phyloP scores from a whole-genome alignment of 2,329 filamentous ascomycete species.

The Penicillium freii region DNA sequence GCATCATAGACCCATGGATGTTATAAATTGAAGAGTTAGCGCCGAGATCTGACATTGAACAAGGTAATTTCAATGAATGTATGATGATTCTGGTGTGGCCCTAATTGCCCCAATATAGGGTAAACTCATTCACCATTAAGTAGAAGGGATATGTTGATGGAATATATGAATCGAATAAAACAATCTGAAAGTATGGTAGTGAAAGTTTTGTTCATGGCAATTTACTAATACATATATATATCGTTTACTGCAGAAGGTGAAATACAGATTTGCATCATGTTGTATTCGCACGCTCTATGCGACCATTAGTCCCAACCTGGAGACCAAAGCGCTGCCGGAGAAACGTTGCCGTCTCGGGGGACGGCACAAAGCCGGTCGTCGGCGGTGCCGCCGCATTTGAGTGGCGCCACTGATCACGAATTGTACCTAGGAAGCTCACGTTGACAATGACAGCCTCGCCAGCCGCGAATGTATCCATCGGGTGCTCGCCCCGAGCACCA shows the following conservation, averaged over 20 bases:
- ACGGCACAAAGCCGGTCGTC: conserved; percentile 28
- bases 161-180: background rate
- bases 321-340: conserved; percentile 40
- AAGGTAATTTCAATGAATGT: background rate
- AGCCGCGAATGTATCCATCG: conserved; percentile 39
- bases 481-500: conserved; percentile 30
- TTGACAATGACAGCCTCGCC: conserved; percentile 41
- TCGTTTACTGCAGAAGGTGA: background rate
- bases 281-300: conserved; percentile 31
- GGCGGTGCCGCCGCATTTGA: conserved; percentile 23
- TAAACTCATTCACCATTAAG: background rate
- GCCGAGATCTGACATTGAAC: no score
- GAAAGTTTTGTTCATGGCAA: background rate
- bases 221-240: background rate
- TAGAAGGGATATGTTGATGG: background rate
- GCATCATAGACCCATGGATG: background rate
- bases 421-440: conserved; percentile 34
- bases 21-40: background rate
- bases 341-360: conserved; percentile 38
- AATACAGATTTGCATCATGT: conserved; percentile 5
- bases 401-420: conserved; percentile 43
- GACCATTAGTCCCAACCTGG: conserved; percentile 36
- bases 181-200: background rate
- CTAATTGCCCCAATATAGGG: background rate
- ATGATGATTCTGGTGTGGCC: background rate